Conservation (phyloP, 108 stramenopile species). For the Pseudonitzschia multiseries region DNA sequence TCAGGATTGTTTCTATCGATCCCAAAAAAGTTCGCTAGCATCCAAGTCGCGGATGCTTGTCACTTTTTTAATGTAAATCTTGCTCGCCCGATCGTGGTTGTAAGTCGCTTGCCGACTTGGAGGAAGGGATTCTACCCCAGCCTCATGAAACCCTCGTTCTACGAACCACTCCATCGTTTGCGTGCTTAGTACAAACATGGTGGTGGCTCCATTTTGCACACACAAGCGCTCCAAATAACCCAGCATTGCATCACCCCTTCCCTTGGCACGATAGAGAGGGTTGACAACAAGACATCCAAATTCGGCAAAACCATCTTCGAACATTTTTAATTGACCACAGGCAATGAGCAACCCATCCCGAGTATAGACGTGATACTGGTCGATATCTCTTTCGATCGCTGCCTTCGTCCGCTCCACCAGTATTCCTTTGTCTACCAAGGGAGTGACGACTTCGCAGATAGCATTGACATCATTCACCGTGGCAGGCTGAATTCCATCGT, state of each 20-base stretch:
- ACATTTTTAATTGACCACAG: slow-evolving; percentile 81
- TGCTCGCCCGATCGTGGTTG: slow-evolving; percentile 68
- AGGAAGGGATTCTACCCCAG: slow-evolving; percentile 66
- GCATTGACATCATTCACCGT: slow-evolving; percentile 80
- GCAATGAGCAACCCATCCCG: slow-evolving; percentile 87
- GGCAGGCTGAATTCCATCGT: slow-evolving; percentile 92
- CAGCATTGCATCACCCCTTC: slow-evolving; percentile 94
- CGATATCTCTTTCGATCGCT: slow-evolving; percentile 77
- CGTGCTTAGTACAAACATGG: slow-evolving; percentile 91
- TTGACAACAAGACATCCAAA: slow-evolving; percentile 93
- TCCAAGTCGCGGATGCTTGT: slow-evolving; percentile 76
- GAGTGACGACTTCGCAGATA: slow-evolving; percentile 86
- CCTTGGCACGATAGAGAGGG: slow-evolving; percentile 78
- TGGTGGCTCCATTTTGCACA: slow-evolving; percentile 59
- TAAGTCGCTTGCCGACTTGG: slow-evolving; percentile 77
- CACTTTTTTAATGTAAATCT: slow-evolving; percentile 91
- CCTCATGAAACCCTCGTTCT: slow-evolving; percentile 88
- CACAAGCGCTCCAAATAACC: slow-evolving; percentile 93
- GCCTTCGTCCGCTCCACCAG: slow-evolving; percentile 80
- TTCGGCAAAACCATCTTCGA: slow-evolving; percentile 87
- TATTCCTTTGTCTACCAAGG: slow-evolving; percentile 82
- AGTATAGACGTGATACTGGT: slow-evolving; percentile 89
- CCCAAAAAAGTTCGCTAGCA: slow-evolving; percentile 88
- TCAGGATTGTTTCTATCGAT: slow-evolving; percentile 25
- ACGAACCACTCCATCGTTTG: slow-evolving; percentile 97